Conservation (phyloP, 2,329 filamentous ascomycete genomes). For the Phaeosphaeria sp. region DNA sequence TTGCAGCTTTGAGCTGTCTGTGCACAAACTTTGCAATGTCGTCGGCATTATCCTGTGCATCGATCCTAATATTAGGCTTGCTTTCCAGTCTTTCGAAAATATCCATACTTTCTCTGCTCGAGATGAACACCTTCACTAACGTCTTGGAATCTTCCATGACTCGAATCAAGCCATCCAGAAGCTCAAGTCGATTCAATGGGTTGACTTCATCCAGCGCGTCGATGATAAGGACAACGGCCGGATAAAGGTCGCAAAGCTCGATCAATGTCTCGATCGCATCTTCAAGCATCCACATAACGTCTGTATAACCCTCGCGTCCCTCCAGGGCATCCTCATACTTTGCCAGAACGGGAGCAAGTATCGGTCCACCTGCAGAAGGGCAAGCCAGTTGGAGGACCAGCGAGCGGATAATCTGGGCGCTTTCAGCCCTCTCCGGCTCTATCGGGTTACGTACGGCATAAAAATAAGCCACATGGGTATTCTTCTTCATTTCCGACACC, state of each 20-base stretch:
- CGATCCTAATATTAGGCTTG: too few species aligned
- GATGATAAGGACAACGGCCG: background rate
- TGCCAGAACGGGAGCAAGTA: background rate
- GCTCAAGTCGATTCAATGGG: too few species aligned
- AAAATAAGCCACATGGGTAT: background rate
- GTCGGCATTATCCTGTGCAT: too few species aligned
- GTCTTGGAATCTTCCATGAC: too few species aligned
- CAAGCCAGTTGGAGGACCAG: background rate
- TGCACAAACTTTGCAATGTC: too few species aligned
- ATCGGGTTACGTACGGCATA: background rate
- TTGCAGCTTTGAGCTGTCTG: too few species aligned
- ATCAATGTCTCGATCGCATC: background rate
- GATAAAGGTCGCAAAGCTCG: background rate
- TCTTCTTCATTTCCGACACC: background rate
- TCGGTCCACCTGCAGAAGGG: background rate
- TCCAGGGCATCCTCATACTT: background rate
- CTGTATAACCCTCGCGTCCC: background rate
- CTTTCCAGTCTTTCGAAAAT: too few species aligned
- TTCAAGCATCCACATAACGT: background rate
- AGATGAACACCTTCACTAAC: too few species aligned
- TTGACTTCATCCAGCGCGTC: background rate
- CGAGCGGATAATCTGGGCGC: background rate
- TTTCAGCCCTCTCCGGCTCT: background rate
- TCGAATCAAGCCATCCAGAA: too few species aligned
- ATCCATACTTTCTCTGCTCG: too few species aligned